These are phyloP conservation scores for Dendrothele bispora DNA, from an alignment of 768 basidiomycete species.

Conservation along the genomic window DNA sequence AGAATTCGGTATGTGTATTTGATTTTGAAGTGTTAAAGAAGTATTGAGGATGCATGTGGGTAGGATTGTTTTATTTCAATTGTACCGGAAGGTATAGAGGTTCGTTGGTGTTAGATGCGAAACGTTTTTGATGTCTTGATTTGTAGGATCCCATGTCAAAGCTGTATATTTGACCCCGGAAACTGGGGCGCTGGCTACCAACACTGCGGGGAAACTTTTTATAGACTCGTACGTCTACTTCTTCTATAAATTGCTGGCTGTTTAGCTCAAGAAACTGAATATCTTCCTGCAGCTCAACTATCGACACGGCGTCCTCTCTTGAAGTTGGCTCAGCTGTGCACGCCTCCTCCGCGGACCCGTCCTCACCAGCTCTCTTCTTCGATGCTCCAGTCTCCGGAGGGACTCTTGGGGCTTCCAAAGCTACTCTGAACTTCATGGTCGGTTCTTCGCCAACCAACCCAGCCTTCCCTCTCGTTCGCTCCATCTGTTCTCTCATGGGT, in stretches of 20 bases:
- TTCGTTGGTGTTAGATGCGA: neutral
- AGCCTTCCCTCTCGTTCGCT: conserved; percentile 29
- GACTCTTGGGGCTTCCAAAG: conserved; percentile 37
- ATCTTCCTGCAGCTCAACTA: conserved; percentile 36
- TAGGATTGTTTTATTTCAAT: conserved; percentile 41
- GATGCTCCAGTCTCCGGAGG: conserved; percentile 46
- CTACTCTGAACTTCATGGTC: conserved; percentile 40
- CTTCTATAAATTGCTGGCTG: neutral
- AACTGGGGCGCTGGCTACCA: conserved; percentile 34
- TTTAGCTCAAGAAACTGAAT: neutral
- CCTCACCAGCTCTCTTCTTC: conserved; percentile 27
- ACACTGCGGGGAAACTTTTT: conserved; percentile 38
- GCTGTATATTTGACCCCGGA: conserved; percentile 34
- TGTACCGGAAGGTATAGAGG: conserved; percentile 37
- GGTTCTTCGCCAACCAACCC: conserved; percentile 33
- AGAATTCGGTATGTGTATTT: conserved; percentile 30
- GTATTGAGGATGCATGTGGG: neutral
- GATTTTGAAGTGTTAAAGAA: neutral
- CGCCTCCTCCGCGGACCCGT: conserved; percentile 15
- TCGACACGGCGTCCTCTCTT: conserved; percentile 37
- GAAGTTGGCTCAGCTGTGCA: conserved; percentile 29
- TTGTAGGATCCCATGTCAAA: conserved; percentile 35
- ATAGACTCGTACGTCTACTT: conserved; percentile 38
- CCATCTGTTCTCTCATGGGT: conserved; percentile 35
- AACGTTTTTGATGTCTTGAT: neutral